Percentiles rank a stretch among this genome's conserved stretches.
Evolutionary conservation across 768 basidiomycete species (phyloP).

Genomic region (Psilocybe azurescens): DNA sequence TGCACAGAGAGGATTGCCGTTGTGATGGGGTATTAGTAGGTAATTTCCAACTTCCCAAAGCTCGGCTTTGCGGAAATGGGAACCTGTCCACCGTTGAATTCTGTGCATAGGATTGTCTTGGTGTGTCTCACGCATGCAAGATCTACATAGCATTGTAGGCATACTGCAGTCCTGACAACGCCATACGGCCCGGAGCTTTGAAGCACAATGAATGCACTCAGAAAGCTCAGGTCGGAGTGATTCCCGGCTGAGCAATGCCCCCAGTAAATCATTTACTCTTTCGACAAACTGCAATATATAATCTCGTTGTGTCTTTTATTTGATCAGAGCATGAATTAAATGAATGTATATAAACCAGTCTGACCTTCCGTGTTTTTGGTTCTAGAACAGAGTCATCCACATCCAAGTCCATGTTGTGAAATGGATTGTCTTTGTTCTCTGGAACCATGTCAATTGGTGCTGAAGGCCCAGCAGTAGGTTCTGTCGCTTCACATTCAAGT

Average conservation of each 20-base stretch:
- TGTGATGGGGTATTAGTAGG: background rate
- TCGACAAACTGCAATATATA: conserved; percentile 7
- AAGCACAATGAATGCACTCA: background rate
- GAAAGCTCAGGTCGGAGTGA: background rate
- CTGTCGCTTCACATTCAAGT: no score
- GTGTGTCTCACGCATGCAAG: conserved; percentile 5
- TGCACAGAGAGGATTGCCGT: background rate
- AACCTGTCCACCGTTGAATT: no score
- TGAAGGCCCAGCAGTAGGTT: no score
- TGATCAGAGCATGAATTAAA: background rate
- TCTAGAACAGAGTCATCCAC: no score
- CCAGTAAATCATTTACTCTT: background rate
- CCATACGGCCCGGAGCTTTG: conserved; percentile 8
- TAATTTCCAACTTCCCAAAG: no score
- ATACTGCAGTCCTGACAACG: conserved; percentile 9
- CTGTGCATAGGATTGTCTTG: background rate
- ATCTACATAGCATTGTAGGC: background rate
- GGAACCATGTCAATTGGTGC: no score
- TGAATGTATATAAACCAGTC: background rate
- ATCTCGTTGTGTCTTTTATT: background rate
- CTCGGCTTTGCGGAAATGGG: no score
- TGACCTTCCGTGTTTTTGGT: background rate
- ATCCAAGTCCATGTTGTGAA: no score
- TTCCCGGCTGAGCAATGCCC: background rate
- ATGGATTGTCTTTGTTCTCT: no score